Evolutionary conservation across 345 rosid genomes (phyloP), one percentile per base, ranked within the genome.

Genomic region (Barbarea vulgaris): DNA sequence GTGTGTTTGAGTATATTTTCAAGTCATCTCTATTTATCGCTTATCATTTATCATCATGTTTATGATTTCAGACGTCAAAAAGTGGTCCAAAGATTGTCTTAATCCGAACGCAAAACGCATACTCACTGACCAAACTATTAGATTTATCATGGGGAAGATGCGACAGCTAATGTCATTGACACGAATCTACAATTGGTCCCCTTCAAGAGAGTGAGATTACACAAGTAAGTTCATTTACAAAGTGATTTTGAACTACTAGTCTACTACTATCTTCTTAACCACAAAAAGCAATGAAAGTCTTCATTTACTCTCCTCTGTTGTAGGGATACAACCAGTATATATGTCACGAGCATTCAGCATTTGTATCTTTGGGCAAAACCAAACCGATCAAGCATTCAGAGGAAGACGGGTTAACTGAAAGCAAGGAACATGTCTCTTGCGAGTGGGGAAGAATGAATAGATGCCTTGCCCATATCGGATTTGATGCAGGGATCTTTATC

Each of bases 311-410:
- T 67, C 2, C 60, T 60, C 31, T 51, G 61, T 68, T 68, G 37
- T 24, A 31, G 17, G 4, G 34, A 61, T 34, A 46, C 30, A 65
- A 64, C 37, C 39, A 30, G 56, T 41, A 18, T 41, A 18, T 62
- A 69, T 61, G 79, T 76, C 75, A 76, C 5, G 80, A 76, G 70
- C 74, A 61, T 34, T 60, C 74, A 12, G 80, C 80, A 84, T 90
- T 89, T 25, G 96, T 84, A 80, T 92, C 99, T 81, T 92, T 90
- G 7, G 98, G 99, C 81, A 95, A 67, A 79, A 92, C 85, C 87
- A 95, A 75, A 41, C 86, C 98, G 77, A 95, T 75, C 62, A 95
- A 90, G 76, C 90, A 81, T 68, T 84, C 82, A 0, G 91, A 78
- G 19, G 89, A 54, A 58, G 71, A 34, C 2, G 89, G 90, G 7